These are phyloP conservation scores for Amanita pallidorosea DNA, from an alignment of 768 basidiomycete species.

Conservation along the genomic window DNA sequence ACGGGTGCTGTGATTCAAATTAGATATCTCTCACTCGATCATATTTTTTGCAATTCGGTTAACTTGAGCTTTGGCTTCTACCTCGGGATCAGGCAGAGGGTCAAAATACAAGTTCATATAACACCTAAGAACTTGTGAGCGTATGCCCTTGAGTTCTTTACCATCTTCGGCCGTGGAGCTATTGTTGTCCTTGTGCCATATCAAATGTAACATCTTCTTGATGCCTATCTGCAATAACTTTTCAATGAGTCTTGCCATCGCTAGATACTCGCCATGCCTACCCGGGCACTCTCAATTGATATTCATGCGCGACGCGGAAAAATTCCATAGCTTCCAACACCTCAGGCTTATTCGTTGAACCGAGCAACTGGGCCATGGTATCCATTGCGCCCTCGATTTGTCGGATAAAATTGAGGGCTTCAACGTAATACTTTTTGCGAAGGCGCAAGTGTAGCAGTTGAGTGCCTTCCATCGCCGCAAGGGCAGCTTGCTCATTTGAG, in stretches of 20 bases:
- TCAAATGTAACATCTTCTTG: constrained; percentile 92
- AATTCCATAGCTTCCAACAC: constrained; percentile 84
- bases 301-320: constrained; percentile 74
- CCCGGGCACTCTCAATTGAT: constrained; percentile 67
- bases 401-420: constrained; percentile 75
- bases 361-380: constrained; percentile 65
- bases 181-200: constrained; percentile 93
- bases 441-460: constrained; percentile 58
- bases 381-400: constrained; percentile 53
- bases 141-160: constrained; percentile 77
- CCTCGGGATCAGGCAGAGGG: constrained; percentile 52
- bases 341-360: constrained; percentile 77
- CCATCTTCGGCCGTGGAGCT: constrained; percentile 54
- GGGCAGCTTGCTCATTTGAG: constrained; percentile 57
- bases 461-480: constrained; percentile 58
- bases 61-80: constrained; percentile 77
- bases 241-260: background rate
- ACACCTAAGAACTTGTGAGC: constrained; percentile 79
- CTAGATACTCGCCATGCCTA: constrained; percentile 17
- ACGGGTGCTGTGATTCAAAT: background rate
- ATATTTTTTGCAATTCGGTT: constrained; percentile 93
- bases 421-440: constrained; percentile 77
- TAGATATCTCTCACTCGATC: constrained; percentile 60
- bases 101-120: constrained; percentile 89
- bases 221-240: constrained; percentile 54